Conservation (phyloP, 2,329 filamentous ascomycete species). For the Sarocladium strictum region DNA sequence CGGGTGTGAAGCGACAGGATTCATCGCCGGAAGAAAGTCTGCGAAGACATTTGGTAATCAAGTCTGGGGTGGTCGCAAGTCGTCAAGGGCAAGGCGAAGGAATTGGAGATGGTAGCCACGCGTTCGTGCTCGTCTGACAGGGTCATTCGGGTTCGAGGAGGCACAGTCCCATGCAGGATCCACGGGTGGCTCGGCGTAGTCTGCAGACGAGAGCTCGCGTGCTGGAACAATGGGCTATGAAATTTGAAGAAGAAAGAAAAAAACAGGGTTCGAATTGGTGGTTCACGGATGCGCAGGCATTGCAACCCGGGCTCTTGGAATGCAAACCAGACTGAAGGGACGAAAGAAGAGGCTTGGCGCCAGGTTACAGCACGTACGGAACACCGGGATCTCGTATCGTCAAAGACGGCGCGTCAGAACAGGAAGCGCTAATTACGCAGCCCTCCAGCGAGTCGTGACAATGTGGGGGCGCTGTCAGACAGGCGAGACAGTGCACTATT, state of each 20-base stretch:
- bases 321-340: background rate
- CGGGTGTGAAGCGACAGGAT: slow-evolving; percentile 24
- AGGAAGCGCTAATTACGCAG: slow-evolving; percentile 1
- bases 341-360: background rate
- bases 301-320: background rate
- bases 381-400: background rate
- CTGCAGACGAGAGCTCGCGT: background rate
- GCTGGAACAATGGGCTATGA: background rate
- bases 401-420: background rate
- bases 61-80: background rate
- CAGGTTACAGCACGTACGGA: background rate
- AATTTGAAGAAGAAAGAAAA: background rate
- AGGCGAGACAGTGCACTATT: background rate
- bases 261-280: background rate
- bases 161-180: background rate
- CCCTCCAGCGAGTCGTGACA: background rate
- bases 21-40: slow-evolving; percentile 24
- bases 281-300: background rate
- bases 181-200: background rate
- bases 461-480: background rate
- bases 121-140: slow-evolving; percentile 1
- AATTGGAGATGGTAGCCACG: slow-evolving; percentile 1
- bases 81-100: background rate
- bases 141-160: background rate
- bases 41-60: slow-evolving; percentile 15